Base-by-base conservation (phyloP, 257 asterid species). In the Fraxinus pennsylvanica region DNA sequence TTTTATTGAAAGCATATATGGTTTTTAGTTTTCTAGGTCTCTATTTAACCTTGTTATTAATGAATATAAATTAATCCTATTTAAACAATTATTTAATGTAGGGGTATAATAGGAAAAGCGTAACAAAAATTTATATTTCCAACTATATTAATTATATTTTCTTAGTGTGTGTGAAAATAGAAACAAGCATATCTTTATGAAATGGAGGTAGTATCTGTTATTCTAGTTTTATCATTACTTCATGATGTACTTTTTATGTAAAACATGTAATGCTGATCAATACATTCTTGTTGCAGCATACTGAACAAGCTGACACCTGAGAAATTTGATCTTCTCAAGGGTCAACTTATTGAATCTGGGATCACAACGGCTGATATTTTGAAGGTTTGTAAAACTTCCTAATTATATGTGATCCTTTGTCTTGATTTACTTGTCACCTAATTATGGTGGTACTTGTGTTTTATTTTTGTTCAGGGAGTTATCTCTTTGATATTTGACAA, bases 301-400 rank as follows among this genome's bases (percentile, higher is more conserved):
- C 85, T 96, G 89, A 96, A 96, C 88, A 96, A 93, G 94, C 89
- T 96, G 87, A 93, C 99, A 59, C 99, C 99, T 2, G 99, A 96
- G 80, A 96, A 96, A 86, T 96, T 93, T 74, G 99, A 92, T 84
- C 87, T 96, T 71, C 91, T 96, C 54, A 96, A 96, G 87, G 98
- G 92, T 74, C 99, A 96, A 76, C 82, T 96, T 82, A 88, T 96
- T 27, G 97, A 96, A 75, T 90, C 99, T 38, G 99, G 99, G 78
- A 96, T 96, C 78, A 89, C 99, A 74, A 82, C 96, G 10, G 92
- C 98, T 41, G 97, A 96, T 81, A 96, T 96, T 76, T 84, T 96
- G 86, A 91, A 89, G 98, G 99, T 93, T 52, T 52, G 63, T 17
- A 52, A 6, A 15, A 52, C 61, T 52, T 14, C 47, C 21, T 43